phyloP scores from a whole-genome alignment of 768 basidiomycete species.

The Hericium alpestre region DNA sequence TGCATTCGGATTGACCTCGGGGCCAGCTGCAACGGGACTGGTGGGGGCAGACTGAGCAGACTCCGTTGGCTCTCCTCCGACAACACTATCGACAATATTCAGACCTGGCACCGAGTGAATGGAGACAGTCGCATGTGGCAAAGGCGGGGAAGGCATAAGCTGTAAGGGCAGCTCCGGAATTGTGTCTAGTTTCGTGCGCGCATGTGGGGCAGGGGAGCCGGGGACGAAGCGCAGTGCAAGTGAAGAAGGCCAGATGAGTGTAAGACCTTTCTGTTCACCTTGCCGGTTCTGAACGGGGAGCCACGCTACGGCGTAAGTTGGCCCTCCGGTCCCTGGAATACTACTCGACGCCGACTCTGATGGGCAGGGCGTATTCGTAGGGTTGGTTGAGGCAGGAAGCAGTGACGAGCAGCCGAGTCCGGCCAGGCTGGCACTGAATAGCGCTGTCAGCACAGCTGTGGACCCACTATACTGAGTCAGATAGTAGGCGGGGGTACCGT shows the following conservation, averaged over 20 bases:
- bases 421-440: slow-evolving; percentile 52
- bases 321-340: slow-evolving; percentile 6
- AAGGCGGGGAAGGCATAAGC: slow-evolving; percentile 43
- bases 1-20: not conserved
- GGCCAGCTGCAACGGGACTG: not conserved
- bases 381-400: slow-evolving; percentile 16
- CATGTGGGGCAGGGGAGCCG: slow-evolving; percentile 24
- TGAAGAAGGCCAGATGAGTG: slow-evolving; percentile 59
- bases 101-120: not conserved
- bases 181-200: slow-evolving; percentile 35
- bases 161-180: slow-evolving; percentile 58
- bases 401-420: slow-evolving; percentile 56
- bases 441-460: slow-evolving; percentile 44
- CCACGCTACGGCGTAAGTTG: slow-evolving; percentile 57
- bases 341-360: not conserved
- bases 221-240: slow-evolving; percentile 42
- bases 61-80: not conserved
- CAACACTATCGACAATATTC: not conserved
- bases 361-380: not conserved
- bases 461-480: slow-evolving; percentile 63
- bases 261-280: slow-evolving; percentile 70
- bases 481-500: slow-evolving; percentile 64
- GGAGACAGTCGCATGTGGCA: slow-evolving; percentile 21
- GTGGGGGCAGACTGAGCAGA: slow-evolving; percentile 1
- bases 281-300: slow-evolving; percentile 66